Conservation (phyloP, 805 yeast species). For the Starmera dryadoides region DNA sequence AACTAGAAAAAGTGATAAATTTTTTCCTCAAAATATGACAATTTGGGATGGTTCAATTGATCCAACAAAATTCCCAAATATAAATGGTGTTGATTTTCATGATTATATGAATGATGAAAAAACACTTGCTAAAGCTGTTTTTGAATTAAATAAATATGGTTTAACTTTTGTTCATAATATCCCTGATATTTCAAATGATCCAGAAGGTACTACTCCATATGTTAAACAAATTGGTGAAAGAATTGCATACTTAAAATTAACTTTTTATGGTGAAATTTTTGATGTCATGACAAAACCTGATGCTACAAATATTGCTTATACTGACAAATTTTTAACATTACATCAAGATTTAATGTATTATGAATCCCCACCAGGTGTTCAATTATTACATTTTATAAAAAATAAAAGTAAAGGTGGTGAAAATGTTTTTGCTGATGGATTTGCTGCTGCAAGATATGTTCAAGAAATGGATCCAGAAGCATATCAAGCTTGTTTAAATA, state of each 20-base stretch:
- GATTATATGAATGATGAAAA: slow-evolving; percentile 9
- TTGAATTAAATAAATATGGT: slow-evolving; percentile 48
- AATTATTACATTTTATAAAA: slow-evolving; percentile 53
- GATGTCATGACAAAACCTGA: slow-evolving; percentile 48
- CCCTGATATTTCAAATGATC: slow-evolving; percentile 32
- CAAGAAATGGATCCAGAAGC: slow-evolving; percentile 51
- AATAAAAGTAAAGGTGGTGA: slow-evolving; percentile 58
- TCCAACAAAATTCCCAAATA: slow-evolving; percentile 11
- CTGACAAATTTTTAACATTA: slow-evolving; percentile 55
- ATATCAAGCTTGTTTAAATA: slow-evolving; percentile 48
- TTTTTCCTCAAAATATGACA: slow-evolving; percentile 33
- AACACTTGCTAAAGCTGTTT: slow-evolving; percentile 29
- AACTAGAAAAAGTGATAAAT: slow-evolving; percentile 22
- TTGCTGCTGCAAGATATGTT: slow-evolving; percentile 54
- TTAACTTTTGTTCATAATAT: slow-evolving; percentile 45
- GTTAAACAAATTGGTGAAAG: slow-evolving; percentile 40
- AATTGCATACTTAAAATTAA: slow-evolving; percentile 62
- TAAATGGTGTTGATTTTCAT: slow-evolving; percentile 4
- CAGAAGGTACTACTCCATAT: slow-evolving; percentile 20
- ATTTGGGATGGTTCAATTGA: slow-evolving; percentile 31
- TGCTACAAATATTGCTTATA: slow-evolving; percentile 66
- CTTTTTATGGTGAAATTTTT: slow-evolving; percentile 67
- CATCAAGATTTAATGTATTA: slow-evolving; percentile 75
- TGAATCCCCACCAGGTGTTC: slow-evolving; percentile 79
- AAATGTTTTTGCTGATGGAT: slow-evolving; percentile 63